These are phyloP conservation scores for Edaphochlamys debaryana DNA, from an alignment of 139 green algal species.

Conservation along the genomic window DNA sequence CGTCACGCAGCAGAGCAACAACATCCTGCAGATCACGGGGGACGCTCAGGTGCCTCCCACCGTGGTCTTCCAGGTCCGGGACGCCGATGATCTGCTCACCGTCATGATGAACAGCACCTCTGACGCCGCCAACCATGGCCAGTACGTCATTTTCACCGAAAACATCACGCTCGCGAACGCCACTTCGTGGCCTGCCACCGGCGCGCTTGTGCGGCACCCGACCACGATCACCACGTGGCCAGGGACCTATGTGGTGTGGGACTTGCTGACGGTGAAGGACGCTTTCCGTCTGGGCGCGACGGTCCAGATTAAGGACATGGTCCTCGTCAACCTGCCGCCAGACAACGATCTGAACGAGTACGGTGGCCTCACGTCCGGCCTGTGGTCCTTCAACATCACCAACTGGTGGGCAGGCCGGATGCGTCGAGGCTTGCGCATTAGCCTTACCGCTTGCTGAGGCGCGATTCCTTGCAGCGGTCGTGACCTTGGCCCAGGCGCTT, in stretches of 20 bases:
- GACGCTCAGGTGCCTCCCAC: conserved; percentile 14
- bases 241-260: not conserved
- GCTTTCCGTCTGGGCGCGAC: not conserved
- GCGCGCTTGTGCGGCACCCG: not conserved
- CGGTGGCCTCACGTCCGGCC: not conserved
- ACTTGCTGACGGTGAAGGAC: not conserved
- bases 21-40: conserved; percentile 40
- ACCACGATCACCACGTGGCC: conserved; percentile 36
- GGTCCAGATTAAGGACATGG: not conserved
- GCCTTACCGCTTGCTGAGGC: too few relatives aligned
- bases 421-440: too few relatives aligned
- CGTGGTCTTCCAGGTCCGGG: conserved; percentile 22
- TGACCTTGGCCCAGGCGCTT: too few relatives aligned
- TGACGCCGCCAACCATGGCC: not conserved
- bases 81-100: not conserved
- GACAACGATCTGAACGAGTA: not conserved
- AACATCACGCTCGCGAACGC: conserved; percentile 5
- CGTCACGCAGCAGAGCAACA: conserved; percentile 33
- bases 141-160: conserved; percentile 23
- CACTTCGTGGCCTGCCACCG: not conserved
- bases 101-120: not conserved
- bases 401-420: conserved; percentile 31
- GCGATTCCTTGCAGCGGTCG: too few relatives aligned
- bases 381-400: conserved; percentile 34
- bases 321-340: conserved; percentile 5